These are phyloP conservation scores for Phytophthora parvispora DNA, from an alignment of 352 stramenopile genomes.

Conservation along the genomic window DNA sequence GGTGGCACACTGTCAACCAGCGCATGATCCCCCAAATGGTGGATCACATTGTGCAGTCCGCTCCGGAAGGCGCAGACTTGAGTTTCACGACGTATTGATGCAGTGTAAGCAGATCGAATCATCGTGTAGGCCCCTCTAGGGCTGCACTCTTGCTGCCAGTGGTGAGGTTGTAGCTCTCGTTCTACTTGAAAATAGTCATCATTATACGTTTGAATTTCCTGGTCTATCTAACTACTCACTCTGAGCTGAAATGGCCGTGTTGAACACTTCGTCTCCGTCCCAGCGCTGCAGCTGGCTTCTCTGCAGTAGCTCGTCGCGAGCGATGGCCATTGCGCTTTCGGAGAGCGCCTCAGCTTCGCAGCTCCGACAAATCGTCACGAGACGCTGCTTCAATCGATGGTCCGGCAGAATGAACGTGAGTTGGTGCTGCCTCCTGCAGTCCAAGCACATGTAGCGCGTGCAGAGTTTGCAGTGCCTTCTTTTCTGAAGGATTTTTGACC, in stretches of 20 bases:
- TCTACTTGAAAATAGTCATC: conserved; percentile 24
- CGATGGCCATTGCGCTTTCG: conserved; percentile 22
- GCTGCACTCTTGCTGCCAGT: too few relatives aligned
- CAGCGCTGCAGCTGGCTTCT: conserved; percentile 19
- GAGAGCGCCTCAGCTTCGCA: conserved; percentile 29
- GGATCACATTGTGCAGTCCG: conserved; percentile 62
- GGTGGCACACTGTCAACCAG: conserved; percentile 81
- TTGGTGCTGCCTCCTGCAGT: conserved; percentile 57
- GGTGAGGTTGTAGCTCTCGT: too few relatives aligned
- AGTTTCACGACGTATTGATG: conserved; percentile 57
- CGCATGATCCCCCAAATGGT: conserved; percentile 78
- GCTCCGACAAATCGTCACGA: conserved; percentile 37
- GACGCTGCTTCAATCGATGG: conserved; percentile 32
- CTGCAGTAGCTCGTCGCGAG: conserved; percentile 32
- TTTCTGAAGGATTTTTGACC: conserved; percentile 31
- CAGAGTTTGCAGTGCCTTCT: conserved; percentile 52
- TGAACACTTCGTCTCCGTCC: conserved; percentile 19
- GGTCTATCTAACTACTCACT: conserved; percentile 22
- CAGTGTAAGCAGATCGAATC: background rate
- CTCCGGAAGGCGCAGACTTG: conserved; percentile 53
- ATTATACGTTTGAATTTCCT: conserved; percentile 19
- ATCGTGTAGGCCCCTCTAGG: too few relatives aligned
- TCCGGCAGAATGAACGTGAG: conserved; percentile 40
- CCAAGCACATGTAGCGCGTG: conserved; percentile 49
- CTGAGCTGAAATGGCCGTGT: conserved; percentile 13